Evolutionary conservation across 2,329 filamentous ascomycete genomes (phyloP).

Genomic region (Sphaerulina musiva): DNA sequence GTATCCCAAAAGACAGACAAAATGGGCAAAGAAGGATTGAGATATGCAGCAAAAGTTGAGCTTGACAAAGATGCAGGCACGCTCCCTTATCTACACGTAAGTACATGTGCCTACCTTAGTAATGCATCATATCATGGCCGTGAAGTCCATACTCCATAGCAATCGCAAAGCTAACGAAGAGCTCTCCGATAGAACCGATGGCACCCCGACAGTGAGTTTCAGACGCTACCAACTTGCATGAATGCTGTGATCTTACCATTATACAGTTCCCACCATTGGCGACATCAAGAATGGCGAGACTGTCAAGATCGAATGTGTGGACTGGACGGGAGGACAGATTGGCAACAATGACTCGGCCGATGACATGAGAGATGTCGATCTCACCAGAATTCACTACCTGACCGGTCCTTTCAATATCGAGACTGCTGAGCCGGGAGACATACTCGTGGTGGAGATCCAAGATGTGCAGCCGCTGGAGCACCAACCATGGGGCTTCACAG

Average conservation of each 20-base stretch:
- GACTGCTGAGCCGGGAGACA: slow-evolving; percentile 74
- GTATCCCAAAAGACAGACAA: slow-evolving; percentile 1
- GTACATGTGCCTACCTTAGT: background rate
- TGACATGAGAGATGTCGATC: slow-evolving; percentile 75
- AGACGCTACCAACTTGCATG: slow-evolving; percentile 3
- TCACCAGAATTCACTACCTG: slow-evolving; percentile 80
- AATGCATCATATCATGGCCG: slow-evolving; percentile 12
- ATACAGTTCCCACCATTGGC: slow-evolving; percentile 62
- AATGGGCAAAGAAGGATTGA: slow-evolving; percentile 53
- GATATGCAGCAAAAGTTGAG: slow-evolving; percentile 66
- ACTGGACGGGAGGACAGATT: slow-evolving; percentile 72
- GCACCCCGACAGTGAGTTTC: slow-evolving; percentile 75
- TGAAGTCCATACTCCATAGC: slow-evolving; percentile 5
- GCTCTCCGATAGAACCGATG: slow-evolving; percentile 63
- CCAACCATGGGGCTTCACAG: slow-evolving; percentile 84
- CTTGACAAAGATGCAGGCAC: slow-evolving; percentile 64
- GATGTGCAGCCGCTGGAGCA: slow-evolving; percentile 85
- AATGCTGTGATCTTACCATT: slow-evolving; percentile 1
- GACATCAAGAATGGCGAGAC: slow-evolving; percentile 76
- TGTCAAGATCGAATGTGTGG: slow-evolving; percentile 87
- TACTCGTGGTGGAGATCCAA: slow-evolving; percentile 82
- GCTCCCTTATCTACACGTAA: slow-evolving; percentile 46
- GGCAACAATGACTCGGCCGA: slow-evolving; percentile 85
- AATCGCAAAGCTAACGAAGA: slow-evolving; percentile 9
- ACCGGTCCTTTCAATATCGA: slow-evolving; percentile 85